Conservation (phyloP, 2,329 filamentous ascomycete species). For the Aspergillus niger region DNA sequence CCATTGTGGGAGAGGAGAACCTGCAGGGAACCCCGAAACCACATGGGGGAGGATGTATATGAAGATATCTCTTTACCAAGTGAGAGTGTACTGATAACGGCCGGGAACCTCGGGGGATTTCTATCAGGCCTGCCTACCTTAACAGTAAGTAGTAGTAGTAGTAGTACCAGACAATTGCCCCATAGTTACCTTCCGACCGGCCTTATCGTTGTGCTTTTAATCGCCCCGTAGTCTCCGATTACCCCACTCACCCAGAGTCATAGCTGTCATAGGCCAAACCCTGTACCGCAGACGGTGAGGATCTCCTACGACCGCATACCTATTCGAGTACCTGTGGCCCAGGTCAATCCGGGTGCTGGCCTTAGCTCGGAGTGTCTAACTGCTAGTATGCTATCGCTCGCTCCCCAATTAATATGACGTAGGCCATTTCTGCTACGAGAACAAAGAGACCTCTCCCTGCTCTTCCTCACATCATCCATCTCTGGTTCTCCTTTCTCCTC, state of each 20-base stretch:
- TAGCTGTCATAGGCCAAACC: constrained; percentile 5
- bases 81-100: not conserved
- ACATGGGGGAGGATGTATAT: not conserved
- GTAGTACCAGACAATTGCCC: not conserved
- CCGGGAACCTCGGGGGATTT: not conserved
- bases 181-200: not conserved
- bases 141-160: not conserved
- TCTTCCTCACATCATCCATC: not conserved
- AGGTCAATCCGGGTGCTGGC: not conserved
- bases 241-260: constrained; percentile 6
- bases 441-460: not conserved
- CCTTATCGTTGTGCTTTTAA: not conserved
- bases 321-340: not conserved
- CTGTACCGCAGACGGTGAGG: not conserved
- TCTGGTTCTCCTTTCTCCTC: not conserved
- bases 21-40: too few species aligned
- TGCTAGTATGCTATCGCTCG: not conserved
- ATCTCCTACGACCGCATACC: not conserved
- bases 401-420: not conserved
- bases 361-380: not conserved
- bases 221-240: not conserved
- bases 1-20: too few species aligned
- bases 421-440: not conserved
- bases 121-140: not conserved
- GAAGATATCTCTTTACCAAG: not conserved